phyloP scores from a whole-genome alignment of 805 yeast genomes.

The Saccharomycopsis babjevae region DNA sequence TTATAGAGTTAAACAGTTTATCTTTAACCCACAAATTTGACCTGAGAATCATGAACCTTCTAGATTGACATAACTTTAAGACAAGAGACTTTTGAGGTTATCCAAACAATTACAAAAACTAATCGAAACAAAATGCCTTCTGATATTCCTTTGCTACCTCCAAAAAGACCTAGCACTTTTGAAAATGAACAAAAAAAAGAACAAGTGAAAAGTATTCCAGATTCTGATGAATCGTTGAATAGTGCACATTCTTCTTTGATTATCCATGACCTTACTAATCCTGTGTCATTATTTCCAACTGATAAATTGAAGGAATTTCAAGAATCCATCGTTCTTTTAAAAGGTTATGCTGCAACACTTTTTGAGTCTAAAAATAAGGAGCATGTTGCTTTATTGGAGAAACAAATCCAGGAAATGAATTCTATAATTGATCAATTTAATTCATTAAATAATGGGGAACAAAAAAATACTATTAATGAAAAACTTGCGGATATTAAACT shows the following conservation, averaged over 20 bases:
- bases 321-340: neutral
- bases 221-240: neutral
- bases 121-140: neutral
- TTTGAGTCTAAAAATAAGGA: neutral
- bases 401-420: constrained; percentile 3
- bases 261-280: neutral
- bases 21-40: no score
- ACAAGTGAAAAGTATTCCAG: neutral
- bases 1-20: no score
- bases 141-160: neutral
- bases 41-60: no score
- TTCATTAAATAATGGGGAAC: constrained; percentile 2
- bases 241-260: neutral
- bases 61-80: no score
- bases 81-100: no score
- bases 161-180: neutral
- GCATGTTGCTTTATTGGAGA: constrained; percentile 1
- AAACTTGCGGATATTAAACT: neutral
- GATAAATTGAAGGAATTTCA: constrained; percentile 9
- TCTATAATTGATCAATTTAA: constrained; percentile 2
- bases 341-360: constrained; percentile 4
- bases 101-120: neutral
- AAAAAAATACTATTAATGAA: neutral
- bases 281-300: constrained; percentile 6
- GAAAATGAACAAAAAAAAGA: neutral